Conservation (phyloP, 148 eudicot species). For the Gaultheria prostrata region DNA sequence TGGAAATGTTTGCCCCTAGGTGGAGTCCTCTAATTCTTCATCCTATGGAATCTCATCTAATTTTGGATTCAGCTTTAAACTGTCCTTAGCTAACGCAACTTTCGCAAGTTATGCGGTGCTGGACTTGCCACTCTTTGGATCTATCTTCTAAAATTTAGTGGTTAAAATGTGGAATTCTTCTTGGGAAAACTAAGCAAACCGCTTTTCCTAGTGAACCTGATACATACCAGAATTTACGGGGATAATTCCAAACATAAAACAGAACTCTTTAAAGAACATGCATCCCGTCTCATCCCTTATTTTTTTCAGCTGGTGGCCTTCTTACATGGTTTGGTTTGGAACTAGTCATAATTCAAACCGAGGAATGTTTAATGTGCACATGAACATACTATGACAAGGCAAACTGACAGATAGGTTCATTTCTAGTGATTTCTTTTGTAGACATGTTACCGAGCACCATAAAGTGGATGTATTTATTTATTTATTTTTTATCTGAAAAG, state of each 20-base stretch:
- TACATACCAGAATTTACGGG: neutral
- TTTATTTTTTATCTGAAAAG: too few species aligned
- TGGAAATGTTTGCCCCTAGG: neutral
- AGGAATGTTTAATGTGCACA: neutral
- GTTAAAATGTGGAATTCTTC: neutral
- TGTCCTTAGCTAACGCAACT: neutral
- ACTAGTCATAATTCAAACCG: neutral
- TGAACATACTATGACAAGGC: neutral
- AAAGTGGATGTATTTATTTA: neutral
- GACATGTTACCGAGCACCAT: neutral
- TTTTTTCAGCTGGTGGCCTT: conserved; percentile 2
- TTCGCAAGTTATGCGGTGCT: too few species aligned
- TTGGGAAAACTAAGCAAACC: neutral
- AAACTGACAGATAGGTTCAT: neutral
- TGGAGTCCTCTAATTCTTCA: neutral
- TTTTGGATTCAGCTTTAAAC: neutral
- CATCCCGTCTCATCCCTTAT: neutral
- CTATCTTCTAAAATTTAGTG: neutral
- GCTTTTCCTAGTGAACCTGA: neutral
- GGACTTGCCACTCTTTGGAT: too few species aligned
- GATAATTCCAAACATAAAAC: neutral
- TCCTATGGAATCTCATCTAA: neutral
- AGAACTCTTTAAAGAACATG: neutral
- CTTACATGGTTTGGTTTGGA: neutral
- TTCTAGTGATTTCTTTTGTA: neutral